Base-by-base conservation (phyloP, 1,139 yeast genomes). In the Scheffersomyces lignicola region DNA sequence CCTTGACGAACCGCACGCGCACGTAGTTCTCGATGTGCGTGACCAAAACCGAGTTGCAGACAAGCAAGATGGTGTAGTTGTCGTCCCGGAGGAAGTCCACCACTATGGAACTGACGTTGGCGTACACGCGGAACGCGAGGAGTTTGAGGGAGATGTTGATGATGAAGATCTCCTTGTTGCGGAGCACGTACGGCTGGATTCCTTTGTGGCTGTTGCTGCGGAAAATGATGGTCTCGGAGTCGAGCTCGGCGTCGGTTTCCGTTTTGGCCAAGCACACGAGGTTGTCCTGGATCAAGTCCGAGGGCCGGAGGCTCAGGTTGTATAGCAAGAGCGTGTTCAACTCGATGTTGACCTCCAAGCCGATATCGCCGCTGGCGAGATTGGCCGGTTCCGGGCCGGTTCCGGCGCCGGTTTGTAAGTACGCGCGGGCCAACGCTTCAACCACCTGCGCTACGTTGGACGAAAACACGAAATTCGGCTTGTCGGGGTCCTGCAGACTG, bases 401-500 rank as follows among this genome's bases (percentile, higher is more conserved):
- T 4, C 16, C 25, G 8, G n/a, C 29, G n/a, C 29, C 7, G 32
- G 22, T 16, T 6, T 12, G 6, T 12, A 24, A 24, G 16, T 24
- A 24, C 16, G 14, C 15, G 7, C 16, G 13, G 10, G 15, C 28
- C 26, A 53, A 35, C 8, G 33, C 36, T 5, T 32, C 29, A 5
- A 59, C 46, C 36, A 52, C 53, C 17, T 50, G 51, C 0, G 58
- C 53, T 7, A 69, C 58, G 39, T 69, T 67, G 9, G 72, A 65
- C 5, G 69, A 58, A 40, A 64, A 65, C 18, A 69, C 49, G 39
- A 68, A 63, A 45, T 66, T 68, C 25, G 76, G 76, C 41, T 60
- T 62, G 35, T 58, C 49, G 4, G 56, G 50, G 46, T 67, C 71
- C 26, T 42, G 44, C 24, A 41, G 29, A 23, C 37, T 44, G 12